Evolutionary conservation across 2,329 filamentous ascomycete genomes (phyloP).

Genomic region (Aurifilum marmelostoma): DNA sequence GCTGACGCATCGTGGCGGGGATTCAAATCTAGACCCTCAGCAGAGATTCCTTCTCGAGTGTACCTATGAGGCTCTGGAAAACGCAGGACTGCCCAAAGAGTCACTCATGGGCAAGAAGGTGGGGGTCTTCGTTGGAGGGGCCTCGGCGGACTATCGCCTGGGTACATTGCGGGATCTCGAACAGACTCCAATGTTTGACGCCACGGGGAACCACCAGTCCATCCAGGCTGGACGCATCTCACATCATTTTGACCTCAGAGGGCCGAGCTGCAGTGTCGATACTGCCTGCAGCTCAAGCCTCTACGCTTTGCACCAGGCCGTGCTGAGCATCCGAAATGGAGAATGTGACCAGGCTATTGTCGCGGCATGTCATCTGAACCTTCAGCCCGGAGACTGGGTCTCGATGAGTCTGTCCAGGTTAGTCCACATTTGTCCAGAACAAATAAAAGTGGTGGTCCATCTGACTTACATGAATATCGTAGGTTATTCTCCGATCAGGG

Average conservation of each 20-base stretch:
- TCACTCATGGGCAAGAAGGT: slow-evolving; percentile 37
- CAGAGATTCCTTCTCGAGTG: slow-evolving; percentile 40
- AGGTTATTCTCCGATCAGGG: slow-evolving; percentile 32
- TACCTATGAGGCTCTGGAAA: slow-evolving; percentile 41
- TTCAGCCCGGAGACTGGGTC: slow-evolving; percentile 29
- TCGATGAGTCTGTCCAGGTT: slow-evolving; percentile 25
- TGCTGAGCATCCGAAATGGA: slow-evolving; percentile 36
- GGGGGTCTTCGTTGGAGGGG: slow-evolving; percentile 39
- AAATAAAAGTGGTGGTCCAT: too few species aligned
- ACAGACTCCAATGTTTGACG: slow-evolving; percentile 29
- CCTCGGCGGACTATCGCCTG: slow-evolving; percentile 31
- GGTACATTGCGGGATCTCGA: slow-evolving; percentile 29
- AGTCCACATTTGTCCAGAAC: too few species aligned
- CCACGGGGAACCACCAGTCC: slow-evolving; percentile 28
- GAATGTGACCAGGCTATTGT: slow-evolving; percentile 35
- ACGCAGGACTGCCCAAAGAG: slow-evolving; percentile 38
- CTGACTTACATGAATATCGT: neutral
- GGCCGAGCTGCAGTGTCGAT: slow-evolving; percentile 37
- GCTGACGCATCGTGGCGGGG: too few species aligned
- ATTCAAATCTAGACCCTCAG: slow-evolving; percentile 37
- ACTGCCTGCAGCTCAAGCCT: slow-evolving; percentile 36
- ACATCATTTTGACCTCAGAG: slow-evolving; percentile 37
- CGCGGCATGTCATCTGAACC: slow-evolving; percentile 13
- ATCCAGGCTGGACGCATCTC: slow-evolving; percentile 35
- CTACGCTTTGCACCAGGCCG: slow-evolving; percentile 37